A percentile compares a stretch with the other conserved stretches of the same genome.
These are phyloP conservation scores for Bathelium albidoporum DNA, from an alignment of 495 filamentous ascomycete species.

Conservation along the genomic window DNA sequence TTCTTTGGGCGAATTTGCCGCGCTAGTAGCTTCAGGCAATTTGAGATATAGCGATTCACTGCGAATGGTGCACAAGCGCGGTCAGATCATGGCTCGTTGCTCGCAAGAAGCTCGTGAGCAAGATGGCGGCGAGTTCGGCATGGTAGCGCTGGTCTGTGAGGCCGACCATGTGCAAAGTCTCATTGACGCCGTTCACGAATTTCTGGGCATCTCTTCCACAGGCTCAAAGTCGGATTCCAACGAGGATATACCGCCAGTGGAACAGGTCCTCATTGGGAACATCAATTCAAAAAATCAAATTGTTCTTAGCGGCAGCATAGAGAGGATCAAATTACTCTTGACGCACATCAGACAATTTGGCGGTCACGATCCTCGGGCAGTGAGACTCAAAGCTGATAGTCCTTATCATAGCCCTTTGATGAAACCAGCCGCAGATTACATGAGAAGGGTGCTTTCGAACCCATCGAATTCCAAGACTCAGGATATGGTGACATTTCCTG, in stretches of 20 bases:
- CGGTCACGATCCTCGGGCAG: constrained; percentile 84
- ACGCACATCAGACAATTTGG: constrained; percentile 84
- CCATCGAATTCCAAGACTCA: constrained; percentile 39
- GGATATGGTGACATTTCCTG: constrained; percentile 58
- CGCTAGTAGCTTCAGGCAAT: constrained; percentile 72
- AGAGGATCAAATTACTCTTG: constrained; percentile 72
- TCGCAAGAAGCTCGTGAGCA: constrained; percentile 50
- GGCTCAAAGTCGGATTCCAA: constrained; percentile 56
- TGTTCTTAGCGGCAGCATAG: constrained; percentile 80
- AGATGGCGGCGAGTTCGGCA: constrained; percentile 68
- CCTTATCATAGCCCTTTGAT: constrained; percentile 93
- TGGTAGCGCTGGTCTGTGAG: constrained; percentile 88
- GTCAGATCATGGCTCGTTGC: constrained; percentile 74
- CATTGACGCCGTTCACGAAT: constrained; percentile 66
- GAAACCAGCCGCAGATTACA: constrained; percentile 66
- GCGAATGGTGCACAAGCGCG: constrained; percentile 63
- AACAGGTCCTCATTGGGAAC: constrained; percentile 87
- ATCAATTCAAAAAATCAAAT: constrained; percentile 95
- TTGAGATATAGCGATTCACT: constrained; percentile 68
- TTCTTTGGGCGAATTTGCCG: constrained; percentile 91
- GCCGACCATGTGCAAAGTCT: constrained; percentile 56
- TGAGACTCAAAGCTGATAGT: constrained; percentile 76
- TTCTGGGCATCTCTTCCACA: constrained; percentile 56
- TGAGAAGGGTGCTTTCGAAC: constrained; percentile 51
- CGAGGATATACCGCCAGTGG: constrained; percentile 56